These are phyloP conservation scores for Candida frijolesensis DNA, from an alignment of 1,139 yeast species.

Conservation along the genomic window DNA sequence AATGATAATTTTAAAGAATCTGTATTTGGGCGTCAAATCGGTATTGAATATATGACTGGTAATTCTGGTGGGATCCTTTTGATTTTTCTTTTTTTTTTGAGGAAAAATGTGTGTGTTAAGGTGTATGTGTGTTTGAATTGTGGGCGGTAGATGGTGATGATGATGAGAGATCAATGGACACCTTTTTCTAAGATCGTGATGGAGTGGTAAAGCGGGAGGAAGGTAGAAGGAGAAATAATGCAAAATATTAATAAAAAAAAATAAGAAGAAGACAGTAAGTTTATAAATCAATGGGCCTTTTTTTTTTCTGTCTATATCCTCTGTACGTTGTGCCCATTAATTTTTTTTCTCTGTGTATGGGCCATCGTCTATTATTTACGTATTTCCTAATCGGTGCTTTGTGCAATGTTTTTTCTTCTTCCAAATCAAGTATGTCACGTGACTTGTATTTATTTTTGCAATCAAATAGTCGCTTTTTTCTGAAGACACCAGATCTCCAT, in stretches of 20 bases:
- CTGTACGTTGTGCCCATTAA: neutral
- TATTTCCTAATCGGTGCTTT: slow-evolving; percentile 12
- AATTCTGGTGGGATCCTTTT: neutral
- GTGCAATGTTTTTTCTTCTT: slow-evolving; percentile 12
- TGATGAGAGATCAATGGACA: neutral
- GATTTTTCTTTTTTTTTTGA: neutral
- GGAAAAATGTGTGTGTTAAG: neutral
- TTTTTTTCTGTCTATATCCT: neutral
- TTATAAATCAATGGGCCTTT: neutral
- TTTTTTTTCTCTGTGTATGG: slow-evolving; percentile 1
- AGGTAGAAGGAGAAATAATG: neutral
- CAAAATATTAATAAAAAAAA: neutral
- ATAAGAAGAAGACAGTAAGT: neutral
- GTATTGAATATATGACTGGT: neutral
- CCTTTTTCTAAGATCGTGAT: neutral
- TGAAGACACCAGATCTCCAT: neutral
- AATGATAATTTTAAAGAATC: neutral
- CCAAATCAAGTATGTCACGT: slow-evolving; percentile 15
- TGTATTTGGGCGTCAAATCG: slow-evolving; percentile 1
- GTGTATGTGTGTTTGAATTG: neutral
- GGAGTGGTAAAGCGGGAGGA: neutral
- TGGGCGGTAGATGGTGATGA: neutral
- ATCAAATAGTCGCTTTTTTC: neutral
- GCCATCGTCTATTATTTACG: slow-evolving; percentile 12
- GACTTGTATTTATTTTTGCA: slow-evolving; percentile 5